phyloP scores from a whole-genome alignment of 495 filamentous ascomycete genomes.

The Usnea hakonensis region DNA sequence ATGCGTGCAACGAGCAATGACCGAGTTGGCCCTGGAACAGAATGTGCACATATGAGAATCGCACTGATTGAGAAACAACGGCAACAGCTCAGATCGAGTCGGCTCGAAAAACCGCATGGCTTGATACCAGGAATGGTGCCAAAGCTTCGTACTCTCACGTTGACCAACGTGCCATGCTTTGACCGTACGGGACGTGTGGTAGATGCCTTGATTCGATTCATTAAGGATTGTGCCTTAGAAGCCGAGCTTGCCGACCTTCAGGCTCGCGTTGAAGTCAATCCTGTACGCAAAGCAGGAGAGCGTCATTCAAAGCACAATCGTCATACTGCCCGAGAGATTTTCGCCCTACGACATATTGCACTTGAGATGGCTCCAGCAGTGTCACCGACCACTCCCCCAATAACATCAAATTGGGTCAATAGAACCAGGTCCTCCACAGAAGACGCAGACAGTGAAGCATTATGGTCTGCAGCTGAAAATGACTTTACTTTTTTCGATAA shows the following conservation, averaged over 20 bases:
- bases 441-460: conserved; percentile 51
- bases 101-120: conserved; percentile 14
- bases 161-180: conserved; percentile 54
- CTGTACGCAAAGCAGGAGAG: conserved; percentile 40
- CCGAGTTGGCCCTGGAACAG: conserved; percentile 22
- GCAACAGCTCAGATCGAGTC: conserved; percentile 11
- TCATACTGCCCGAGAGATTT: conserved; percentile 42
- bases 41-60: conserved; percentile 1
- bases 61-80: conserved; percentile 17
- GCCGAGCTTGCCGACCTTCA: conserved; percentile 47
- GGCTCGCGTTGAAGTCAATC: conserved; percentile 42
- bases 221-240: conserved; percentile 54
- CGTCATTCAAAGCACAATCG: conserved; percentile 34
- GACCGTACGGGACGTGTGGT: conserved; percentile 37
- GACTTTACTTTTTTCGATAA: conserved; percentile 59
- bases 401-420: conserved; percentile 21
- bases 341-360: conserved; percentile 47
- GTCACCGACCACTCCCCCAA: conserved; percentile 23
- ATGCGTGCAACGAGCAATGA: conserved; percentile 34
- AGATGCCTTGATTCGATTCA: conserved; percentile 46
- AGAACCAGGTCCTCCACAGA: conserved; percentile 49
- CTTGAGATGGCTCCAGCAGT: conserved; percentile 46
- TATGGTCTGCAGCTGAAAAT: conserved; percentile 51
- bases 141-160: conserved; percentile 46
- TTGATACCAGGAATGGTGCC: conserved; percentile 30